Evolutionary conservation across 352 stramenopile genomes (phyloP), one percentile per base, ranked within the genome.

Genomic region (Pythium sukuiense): DNA sequence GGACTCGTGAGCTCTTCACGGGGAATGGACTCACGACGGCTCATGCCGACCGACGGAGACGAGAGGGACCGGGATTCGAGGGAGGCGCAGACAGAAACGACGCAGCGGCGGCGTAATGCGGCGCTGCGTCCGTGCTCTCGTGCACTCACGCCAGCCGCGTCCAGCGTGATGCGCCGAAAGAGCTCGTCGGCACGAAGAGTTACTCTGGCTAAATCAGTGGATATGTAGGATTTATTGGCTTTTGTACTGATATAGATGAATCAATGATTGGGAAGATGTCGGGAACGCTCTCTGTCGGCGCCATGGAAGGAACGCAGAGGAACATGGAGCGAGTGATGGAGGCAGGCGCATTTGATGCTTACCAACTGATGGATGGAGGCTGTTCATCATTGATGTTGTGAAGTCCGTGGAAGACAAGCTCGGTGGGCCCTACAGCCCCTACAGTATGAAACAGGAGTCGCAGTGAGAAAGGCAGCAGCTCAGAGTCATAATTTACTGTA

Each of bases 301-400:
- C 41, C 41, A 49, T 49, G 41, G 41, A 49, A 49, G 41, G 41
- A 49, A 49, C 41, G 41, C 41, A 49, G 41, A 26, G 41, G 41
- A 20, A 49, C 41, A 11, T 26, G 13, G 6, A 27, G 16, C 41
- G n/a, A 3, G 41, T 20, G n/a, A 20, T 46, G 39, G 39, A 6
- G 4, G 32, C 32, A 9, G 32, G 32, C 5, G 32, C 32, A 9
- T 35, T 35, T 35, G 32, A 24, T 24, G 20, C 20, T 24, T 0
- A 37, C 11, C 32, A 12, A 6, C 6, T 37, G 32, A 37, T 37
- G 32, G 32, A 16, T 7, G 12, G 35, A 43, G 2, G 35, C 35
- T 16, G 7, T 43, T 43, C 8, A 16, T 43, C 7, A 43, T 43
- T 12, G 35, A 7, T 16, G 35, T 43, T 16, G 35, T 16, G 16